Percentiles rank a stretch among this genome's conserved stretches.
phyloP scores from a whole-genome alignment of 2,329 filamentous ascomycete genomes.

The Lachnellula suecica region DNA sequence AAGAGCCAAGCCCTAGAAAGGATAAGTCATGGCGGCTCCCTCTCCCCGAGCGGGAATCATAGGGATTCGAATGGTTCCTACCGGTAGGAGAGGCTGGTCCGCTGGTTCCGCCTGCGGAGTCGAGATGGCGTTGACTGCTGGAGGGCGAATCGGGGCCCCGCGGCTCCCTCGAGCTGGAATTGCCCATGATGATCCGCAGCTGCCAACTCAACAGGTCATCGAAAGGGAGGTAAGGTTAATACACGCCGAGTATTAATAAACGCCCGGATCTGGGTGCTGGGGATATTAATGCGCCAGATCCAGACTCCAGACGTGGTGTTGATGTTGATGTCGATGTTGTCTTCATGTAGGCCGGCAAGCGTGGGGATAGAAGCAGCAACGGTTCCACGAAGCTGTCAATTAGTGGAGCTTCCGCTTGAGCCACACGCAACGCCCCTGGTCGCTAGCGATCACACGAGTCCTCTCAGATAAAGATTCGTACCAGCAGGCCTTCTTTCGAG shows the following conservation, averaged over 20 bases:
- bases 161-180: constrained; percentile 29
- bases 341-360: no score
- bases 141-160: constrained; percentile 27
- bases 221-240: constrained; percentile 9
- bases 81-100: constrained; percentile 25
- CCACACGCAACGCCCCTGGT: no score
- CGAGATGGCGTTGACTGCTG: constrained; percentile 14
- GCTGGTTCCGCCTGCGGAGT: constrained; percentile 18
- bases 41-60: constrained; percentile 27
- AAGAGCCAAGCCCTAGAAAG: constrained; percentile 30
- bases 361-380: no score
- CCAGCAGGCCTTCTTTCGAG: no score
- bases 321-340: constrained; percentile 3
- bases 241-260: neutral
- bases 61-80: constrained; percentile 18
- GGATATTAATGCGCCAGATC: no score
- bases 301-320: no score
- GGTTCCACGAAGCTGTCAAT: no score
- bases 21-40: constrained; percentile 33
- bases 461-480: no score
- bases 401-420: no score
- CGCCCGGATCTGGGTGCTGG: neutral
- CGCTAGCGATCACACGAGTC: no score
- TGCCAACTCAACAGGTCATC: constrained; percentile 27
- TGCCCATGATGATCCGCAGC: constrained; percentile 31